phyloP scores from a whole-genome alignment of 164 flowering plant genomes.

The Tetrastigma voinierianum region DNA sequence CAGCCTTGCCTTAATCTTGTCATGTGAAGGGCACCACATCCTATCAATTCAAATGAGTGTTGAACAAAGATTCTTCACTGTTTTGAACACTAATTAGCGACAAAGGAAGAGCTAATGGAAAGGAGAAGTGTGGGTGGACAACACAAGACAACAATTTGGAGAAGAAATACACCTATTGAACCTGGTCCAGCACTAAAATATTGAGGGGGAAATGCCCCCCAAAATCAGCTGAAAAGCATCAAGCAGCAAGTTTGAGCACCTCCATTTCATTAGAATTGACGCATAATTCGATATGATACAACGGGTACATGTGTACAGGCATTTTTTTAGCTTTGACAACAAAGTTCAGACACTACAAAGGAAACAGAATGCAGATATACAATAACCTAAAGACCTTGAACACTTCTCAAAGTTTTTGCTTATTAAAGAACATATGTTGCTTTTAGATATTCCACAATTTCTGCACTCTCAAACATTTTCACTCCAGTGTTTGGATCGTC shows the following conservation, averaged over 20 bases:
- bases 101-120: too few species aligned
- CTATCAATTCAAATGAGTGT: too few species aligned
- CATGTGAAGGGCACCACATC: too few species aligned
- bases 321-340: background rate
- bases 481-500: slow-evolving; percentile 98
- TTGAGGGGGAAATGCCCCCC: too few species aligned
- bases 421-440: slow-evolving; percentile 67
- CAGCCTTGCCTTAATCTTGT: too few species aligned
- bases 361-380: background rate
- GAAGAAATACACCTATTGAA: too few species aligned
- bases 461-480: slow-evolving; percentile 95
- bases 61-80: too few species aligned
- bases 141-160: too few species aligned
- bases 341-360: background rate
- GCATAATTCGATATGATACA: background rate
- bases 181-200: too few species aligned
- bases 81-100: too few species aligned
- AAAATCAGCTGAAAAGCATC: background rate
- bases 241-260: background rate
- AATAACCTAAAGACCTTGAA: slow-evolving; percentile 1
- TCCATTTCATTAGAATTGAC: background rate
- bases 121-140: too few species aligned
- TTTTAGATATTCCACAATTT: slow-evolving; percentile 72
- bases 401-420: slow-evolving; percentile 2
- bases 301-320: background rate